These are phyloP conservation scores for Trichocladium antarcticum DNA, from an alignment of 495 filamentous ascomycete species.

Conservation along the genomic window DNA sequence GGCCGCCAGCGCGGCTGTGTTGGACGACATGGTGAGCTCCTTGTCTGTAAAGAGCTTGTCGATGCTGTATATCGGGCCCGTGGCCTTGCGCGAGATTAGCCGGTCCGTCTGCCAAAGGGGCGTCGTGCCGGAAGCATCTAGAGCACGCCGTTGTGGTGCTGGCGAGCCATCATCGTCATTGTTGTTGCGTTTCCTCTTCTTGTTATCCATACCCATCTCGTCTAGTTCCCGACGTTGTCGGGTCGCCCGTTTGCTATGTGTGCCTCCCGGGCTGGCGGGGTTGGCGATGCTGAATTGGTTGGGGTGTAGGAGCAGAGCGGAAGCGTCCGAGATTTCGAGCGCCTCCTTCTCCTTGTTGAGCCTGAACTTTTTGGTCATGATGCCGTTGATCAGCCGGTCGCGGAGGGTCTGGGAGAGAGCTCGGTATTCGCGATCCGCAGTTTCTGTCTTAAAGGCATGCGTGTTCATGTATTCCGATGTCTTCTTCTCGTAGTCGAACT, in stretches of 20 bases:
- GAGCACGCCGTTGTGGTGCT: constrained; percentile 41
- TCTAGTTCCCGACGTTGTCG: constrained; percentile 70
- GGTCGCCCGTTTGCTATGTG: constrained; percentile 73
- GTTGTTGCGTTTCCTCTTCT: constrained; percentile 70
- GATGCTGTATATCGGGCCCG: constrained; percentile 57
- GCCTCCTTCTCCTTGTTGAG: constrained; percentile 79
- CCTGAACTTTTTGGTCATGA: constrained; percentile 62
- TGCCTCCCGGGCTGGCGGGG: constrained; percentile 65
- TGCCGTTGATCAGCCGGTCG: constrained; percentile 67
- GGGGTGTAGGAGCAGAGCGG: constrained; percentile 79
- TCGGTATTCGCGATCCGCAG: constrained; percentile 72
- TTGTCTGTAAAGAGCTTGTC: constrained; percentile 90
- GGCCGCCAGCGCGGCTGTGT: constrained; percentile 57
- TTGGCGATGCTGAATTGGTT: constrained; percentile 83
- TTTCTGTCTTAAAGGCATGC: constrained; percentile 52
- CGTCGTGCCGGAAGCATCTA: constrained; percentile 40
- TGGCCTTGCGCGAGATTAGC: constrained; percentile 36
- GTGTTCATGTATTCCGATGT: constrained; percentile 40
- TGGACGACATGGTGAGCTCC: constrained; percentile 68
- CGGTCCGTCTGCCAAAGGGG: constrained; percentile 44
- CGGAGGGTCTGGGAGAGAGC: constrained; percentile 67
- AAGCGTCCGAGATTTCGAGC: constrained; percentile 78
- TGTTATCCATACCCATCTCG: constrained; percentile 55
- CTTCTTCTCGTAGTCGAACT: constrained; percentile 48
- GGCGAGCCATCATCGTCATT: constrained; percentile 67